Evolutionary conservation across 805 yeast genomes (phyloP), one percentile per base, ranked within the genome.

Genomic region (Starmerella sp.): DNA sequence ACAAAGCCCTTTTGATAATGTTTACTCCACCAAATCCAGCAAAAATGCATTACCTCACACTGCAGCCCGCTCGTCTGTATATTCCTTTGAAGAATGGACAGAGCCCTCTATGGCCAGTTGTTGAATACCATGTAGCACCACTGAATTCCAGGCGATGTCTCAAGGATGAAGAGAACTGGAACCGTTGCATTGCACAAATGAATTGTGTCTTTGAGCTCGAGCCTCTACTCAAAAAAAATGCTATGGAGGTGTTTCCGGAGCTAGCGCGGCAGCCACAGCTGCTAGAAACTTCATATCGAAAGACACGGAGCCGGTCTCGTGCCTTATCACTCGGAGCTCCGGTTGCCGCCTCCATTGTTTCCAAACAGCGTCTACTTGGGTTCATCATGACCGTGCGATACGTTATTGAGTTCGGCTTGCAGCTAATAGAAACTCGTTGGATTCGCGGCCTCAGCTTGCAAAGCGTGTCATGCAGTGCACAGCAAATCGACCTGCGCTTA

Each of bases 401-500:
- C 2, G 17, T 60, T 6, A 61, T 67, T 7, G 74, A 71, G 52
- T 63, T 59, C 5, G 55, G 69, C 8, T 59, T 72, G 32, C 41
- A 54, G 14, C 30, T 68, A 5, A 54, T 70, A 22, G 73, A 72
- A 35, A 46, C 65, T 60, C 59, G 58, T 53, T 37, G 57, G 50
- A 1, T 48, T 28, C 64, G 28, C 45, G 52, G 29, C 38, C 57
- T 14, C 52, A 45, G 32, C 49, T 51, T 47, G 54, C 56, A 22
- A 63, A 66, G 73, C 73, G 15, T 47, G 73, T 0, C 83, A 86
- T 14, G 83, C 82, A 76, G 85, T 0, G 82, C 87, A 5, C 82
- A 82, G 62, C 97, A 91, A 66, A 71, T 89, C 1, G 95, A 88
- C 65, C 70, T 88, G 32, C 70, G 96, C 46, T 69, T 86, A 13